Percentiles rank a stretch among this genome's conserved stretches.
These are phyloP conservation scores for Thelonectria olida DNA, from an alignment of 2,329 filamentous ascomycete genomes.

Conservation along the genomic window DNA sequence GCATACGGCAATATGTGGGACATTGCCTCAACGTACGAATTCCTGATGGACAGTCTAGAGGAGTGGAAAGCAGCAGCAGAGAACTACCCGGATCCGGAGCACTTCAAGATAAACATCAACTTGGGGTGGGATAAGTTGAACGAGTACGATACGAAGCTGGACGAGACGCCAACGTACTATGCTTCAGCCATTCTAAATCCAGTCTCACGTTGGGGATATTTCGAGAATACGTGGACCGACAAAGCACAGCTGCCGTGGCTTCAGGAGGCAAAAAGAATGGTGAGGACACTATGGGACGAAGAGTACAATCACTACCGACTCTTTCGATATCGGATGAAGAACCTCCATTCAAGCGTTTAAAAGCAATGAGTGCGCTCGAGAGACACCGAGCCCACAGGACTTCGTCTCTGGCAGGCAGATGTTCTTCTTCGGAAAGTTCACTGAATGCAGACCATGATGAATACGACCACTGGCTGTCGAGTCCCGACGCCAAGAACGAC, in stretches of 20 bases:
- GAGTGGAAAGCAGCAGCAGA: neutral
- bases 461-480: neutral
- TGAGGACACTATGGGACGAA: neutral
- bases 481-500: neutral
- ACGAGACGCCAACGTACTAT: slow-evolving; percentile 3
- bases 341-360: neutral
- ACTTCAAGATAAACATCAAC: neutral
- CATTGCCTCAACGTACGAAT: neutral
- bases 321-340: neutral
- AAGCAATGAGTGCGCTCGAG: neutral
- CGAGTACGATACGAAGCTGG: neutral
- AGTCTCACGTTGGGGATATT: neutral
- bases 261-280: neutral
- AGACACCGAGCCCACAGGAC: neutral
- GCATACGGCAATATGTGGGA: neutral
- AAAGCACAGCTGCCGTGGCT: neutral
- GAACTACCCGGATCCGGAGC: slow-evolving; percentile 1
- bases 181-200: neutral
- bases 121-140: neutral
- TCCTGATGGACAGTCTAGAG: neutral
- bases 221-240: neutral
- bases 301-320: slow-evolving; percentile 3
- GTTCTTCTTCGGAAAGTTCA: neutral
- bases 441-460: neutral
- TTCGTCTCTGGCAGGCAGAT: neutral